Percentiles rank a stretch among this genome's conserved stretches.
phyloP scores from a whole-genome alignment of 306 rosid genomes.

The Carpinus fangiana region DNA sequence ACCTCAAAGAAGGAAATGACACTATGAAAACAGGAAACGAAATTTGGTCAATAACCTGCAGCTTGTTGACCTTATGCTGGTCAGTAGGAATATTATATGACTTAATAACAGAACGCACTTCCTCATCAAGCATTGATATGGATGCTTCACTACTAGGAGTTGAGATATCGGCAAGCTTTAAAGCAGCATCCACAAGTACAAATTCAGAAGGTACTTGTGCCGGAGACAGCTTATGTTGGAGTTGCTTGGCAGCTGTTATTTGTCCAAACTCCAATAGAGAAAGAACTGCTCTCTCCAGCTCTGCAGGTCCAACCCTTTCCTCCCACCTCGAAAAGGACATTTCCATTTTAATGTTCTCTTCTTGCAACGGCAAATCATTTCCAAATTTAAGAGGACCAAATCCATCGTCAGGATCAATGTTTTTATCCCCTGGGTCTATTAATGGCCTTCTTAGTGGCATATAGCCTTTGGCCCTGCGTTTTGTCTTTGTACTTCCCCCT shows the following conservation, averaged over 20 bases:
- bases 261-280: conserved; percentile 95
- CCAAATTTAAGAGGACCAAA: conserved; percentile 46
- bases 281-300: conserved; percentile 89
- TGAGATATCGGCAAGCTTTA: conserved; percentile 77
- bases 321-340: conserved; percentile 91
- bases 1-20: not conserved
- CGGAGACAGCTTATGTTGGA: conserved; percentile 88
- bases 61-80: conserved; percentile 52
- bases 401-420: conserved; percentile 64
- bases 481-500: conserved; percentile 71
- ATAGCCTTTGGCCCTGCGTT: conserved; percentile 85
- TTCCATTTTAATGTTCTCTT: conserved; percentile 68
- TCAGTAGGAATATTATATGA: conserved; percentile 45
- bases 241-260: conserved; percentile 88
- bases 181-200: conserved; percentile 79
- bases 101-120: conserved; percentile 55
- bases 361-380: conserved; percentile 63
- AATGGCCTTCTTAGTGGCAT: conserved; percentile 55
- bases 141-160: conserved; percentile 58
- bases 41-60: conserved; percentile 61
- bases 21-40: not conserved
- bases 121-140: conserved; percentile 74
- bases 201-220: conserved; percentile 73
- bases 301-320: conserved; percentile 90
- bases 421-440: conserved; percentile 59